Percentiles rank a stretch among this genome's conserved stretches.
Conservation (phyloP, 2,329 filamentous ascomycete species). For the Chaetomium sp. region DNA sequence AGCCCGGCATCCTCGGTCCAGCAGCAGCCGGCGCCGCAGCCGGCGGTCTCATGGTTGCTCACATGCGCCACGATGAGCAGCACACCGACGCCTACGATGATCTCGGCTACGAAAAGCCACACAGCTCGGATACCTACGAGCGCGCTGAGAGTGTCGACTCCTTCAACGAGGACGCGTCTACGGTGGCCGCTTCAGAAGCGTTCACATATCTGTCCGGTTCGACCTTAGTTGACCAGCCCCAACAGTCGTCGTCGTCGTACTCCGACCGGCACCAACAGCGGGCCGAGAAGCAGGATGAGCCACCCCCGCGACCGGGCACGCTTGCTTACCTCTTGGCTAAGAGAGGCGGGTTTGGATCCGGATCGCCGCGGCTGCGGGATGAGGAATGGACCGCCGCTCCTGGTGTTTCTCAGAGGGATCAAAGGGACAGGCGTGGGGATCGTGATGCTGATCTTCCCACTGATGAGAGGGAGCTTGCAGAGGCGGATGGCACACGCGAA, state of each 20-base stretch:
- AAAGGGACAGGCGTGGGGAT: too few relatives aligned
- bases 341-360: neutral
- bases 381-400: conserved; percentile 1
- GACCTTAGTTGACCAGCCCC: conserved; percentile 15
- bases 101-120: conserved; percentile 6
- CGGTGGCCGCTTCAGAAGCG: conserved; percentile 20
- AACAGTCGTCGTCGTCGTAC: too few relatives aligned
- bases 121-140: conserved; percentile 2
- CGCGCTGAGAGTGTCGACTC: conserved; percentile 17
- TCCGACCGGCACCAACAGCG: conserved; percentile 5
- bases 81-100: conserved; percentile 3
- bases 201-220: conserved; percentile 21
- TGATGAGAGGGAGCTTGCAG: neutral
- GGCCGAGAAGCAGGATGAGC: conserved; percentile 9
- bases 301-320: conserved; percentile 11
- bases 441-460: neutral
- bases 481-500: conserved; percentile 6
- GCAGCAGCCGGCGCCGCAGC: conserved; percentile 10
- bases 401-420: too few relatives aligned
- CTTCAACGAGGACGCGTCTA: conserved; percentile 21
- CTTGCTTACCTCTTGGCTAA: conserved; percentile 11
- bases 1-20: conserved; percentile 3
- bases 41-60: conserved; percentile 15
- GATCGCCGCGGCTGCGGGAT: neutral
- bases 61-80: conserved; percentile 14